Base-by-base conservation (phyloP, 2,329 filamentous ascomycete genomes). In the Achaetomium macrosporum region DNA sequence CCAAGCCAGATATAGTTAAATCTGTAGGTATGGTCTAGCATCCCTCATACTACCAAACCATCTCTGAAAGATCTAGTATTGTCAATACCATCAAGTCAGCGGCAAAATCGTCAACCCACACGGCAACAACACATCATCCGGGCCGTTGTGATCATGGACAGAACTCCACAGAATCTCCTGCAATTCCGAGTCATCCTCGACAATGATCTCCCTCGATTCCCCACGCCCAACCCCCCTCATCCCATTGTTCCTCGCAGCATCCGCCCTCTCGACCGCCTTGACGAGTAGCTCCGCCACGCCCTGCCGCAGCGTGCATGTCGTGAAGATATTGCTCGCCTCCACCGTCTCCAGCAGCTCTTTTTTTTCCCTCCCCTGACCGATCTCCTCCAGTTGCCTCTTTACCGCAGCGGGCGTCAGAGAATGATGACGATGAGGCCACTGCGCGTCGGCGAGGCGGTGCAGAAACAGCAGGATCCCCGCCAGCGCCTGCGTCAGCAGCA, bases 61-160 rank as follows among this genome's bases (percentile, higher is more conserved):
- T 25, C 25, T 25, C 4, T 25, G 25, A 25, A 25, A 25, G 25
- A 4, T 25, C 25, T 25, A 25, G 25, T 4, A 25, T 25, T 25
- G 4, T 25, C 4, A 7, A 25, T 25, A 25, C 20, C 19, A 17
- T 47, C 49, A 62, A 37, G 56, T 63, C 53, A 63, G 42, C 20
- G 57, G 55, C 55, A 63, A 51, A 49, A 63, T 59, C 11, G 53
- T 59, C 56, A 63, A 42, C 29, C 60, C 61, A 37, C 58, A 60
- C 15, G 60, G 60, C 55, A 63, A 19, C 40, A 62, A 53, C 50
- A 58, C 43, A 52, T 58, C 56, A 12, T 58, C 57, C 2, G 54
- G 53, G 1, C 49, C 48, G 53, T 58, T 54, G 29, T 63, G 25
- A 25, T 25, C 61, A 33, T 61, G 61, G 2, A 61, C 61, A 58